These are phyloP conservation scores for Vitis cinerea DNA, from an alignment of 164 flowering plant genomes.

Conservation along the genomic window DNA sequence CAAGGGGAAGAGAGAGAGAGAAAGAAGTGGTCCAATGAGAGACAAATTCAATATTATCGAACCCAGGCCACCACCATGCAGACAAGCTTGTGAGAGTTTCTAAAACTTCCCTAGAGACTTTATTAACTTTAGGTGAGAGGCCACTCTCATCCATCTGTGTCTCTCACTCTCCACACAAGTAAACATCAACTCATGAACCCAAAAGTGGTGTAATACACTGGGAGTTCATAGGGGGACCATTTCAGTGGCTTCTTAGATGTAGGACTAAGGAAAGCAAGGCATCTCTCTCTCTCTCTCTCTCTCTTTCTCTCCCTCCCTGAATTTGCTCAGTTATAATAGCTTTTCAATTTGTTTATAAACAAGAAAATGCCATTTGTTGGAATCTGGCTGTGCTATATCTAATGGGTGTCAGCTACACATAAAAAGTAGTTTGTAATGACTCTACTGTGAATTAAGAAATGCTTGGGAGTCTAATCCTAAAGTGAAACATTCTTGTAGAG, in stretches of 20 bases:
- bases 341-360: background rate
- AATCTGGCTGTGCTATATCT: constrained; percentile 9
- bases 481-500: constrained; percentile 10
- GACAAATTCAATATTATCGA: constrained; percentile 27
- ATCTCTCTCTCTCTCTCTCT: constrained; percentile 12
- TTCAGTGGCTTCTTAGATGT: constrained; percentile 7
- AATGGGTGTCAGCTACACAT: constrained; percentile 24
- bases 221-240: constrained; percentile 13
- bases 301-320: constrained; percentile 14
- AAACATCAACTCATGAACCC: constrained; percentile 3
- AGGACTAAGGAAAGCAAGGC: constrained; percentile 6
- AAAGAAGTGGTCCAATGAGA: constrained; percentile 29
- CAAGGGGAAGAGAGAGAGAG: constrained; percentile 13
- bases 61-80: constrained; percentile 27
- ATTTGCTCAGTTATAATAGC: background rate
- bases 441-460: constrained; percentile 16
- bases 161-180: constrained; percentile 8
- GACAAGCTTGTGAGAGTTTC: constrained; percentile 18
- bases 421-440: constrained; percentile 10
- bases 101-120: constrained; percentile 4
- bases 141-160: constrained; percentile 1
- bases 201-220: constrained; percentile 5
- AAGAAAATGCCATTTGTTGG: constrained; percentile 20
- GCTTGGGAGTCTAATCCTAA: constrained; percentile 12
- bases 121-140: constrained; percentile 11